phyloP scores from a whole-genome alignment of 345 rosid species.

The Murraya koenigii region DNA sequence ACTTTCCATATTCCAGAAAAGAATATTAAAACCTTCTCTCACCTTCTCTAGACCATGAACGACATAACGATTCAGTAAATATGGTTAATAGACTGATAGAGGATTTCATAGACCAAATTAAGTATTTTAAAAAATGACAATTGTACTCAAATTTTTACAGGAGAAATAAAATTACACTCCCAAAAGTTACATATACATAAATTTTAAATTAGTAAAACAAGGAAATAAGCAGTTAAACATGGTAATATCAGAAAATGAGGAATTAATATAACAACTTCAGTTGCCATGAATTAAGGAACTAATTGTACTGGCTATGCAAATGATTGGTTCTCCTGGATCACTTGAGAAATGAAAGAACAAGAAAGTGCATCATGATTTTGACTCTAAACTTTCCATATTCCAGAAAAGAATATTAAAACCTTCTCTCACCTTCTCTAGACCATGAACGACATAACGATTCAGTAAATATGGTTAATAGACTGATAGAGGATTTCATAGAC shows the following conservation, averaged over 20 bases:
- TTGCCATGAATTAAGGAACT: not conserved
- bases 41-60: not conserved
- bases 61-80: not conserved
- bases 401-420: conserved; percentile 1
- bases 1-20: not conserved
- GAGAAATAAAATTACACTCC: not conserved
- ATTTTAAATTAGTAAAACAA: not conserved
- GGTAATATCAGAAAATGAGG: not conserved
- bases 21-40: not conserved
- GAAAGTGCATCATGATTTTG: not conserved
- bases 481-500: not conserved
- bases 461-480: not conserved
- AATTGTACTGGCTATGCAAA: not conserved
- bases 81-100: not conserved
- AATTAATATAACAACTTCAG: not conserved
- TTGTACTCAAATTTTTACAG: not conserved
- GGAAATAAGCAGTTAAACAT: not conserved
- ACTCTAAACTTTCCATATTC: not conserved
- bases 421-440: not conserved
- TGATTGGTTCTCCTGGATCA: not conserved
- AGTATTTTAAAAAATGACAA: not conserved
- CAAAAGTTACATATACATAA: not conserved
- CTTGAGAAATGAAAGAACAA: not conserved
- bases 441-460: not conserved
- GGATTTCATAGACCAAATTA: not conserved